Evolutionary conservation across 2,329 filamentous ascomycete genomes (phyloP).

Genomic region (Fusarium globosum): DNA sequence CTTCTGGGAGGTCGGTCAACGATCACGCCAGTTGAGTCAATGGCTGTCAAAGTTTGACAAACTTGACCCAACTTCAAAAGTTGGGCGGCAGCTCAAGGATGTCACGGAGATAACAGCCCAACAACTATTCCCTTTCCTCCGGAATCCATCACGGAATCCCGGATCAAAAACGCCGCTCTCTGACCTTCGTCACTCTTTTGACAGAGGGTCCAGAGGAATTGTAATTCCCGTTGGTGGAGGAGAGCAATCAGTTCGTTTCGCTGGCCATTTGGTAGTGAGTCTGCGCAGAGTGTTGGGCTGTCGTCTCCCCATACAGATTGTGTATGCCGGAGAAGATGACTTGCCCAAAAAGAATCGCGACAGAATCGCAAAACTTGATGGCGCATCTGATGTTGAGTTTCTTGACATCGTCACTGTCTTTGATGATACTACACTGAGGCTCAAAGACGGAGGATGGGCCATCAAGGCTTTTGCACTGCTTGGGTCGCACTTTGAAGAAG

Average conservation of each 20-base stretch:
- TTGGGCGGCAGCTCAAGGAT: not conserved
- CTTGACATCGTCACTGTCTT: conserved; percentile 49
- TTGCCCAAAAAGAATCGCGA: conserved; percentile 41
- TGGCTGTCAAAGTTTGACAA: conserved; percentile 26
- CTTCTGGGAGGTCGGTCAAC: conserved; percentile 48
- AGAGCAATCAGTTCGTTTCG: conserved; percentile 44
- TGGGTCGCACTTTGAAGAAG: conserved; percentile 50
- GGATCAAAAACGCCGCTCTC: conserved; percentile 33
- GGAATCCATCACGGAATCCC: not conserved
- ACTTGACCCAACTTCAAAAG: not conserved
- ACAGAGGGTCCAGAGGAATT: conserved; percentile 41
- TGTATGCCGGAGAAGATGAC: conserved; percentile 51
- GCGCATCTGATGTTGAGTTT: conserved; percentile 41
- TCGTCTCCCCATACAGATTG: conserved; percentile 50
- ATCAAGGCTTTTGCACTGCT: conserved; percentile 55
- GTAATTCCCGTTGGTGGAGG: conserved; percentile 48
- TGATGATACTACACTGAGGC: conserved; percentile 45
- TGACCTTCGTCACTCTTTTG: conserved; percentile 39
- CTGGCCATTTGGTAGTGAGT: conserved; percentile 49
- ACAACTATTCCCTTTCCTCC: conserved; percentile 42
- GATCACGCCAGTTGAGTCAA: conserved; percentile 19
- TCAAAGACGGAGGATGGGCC: conserved; percentile 50
- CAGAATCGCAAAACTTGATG: conserved; percentile 24
- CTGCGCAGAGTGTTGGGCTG: conserved; percentile 44
- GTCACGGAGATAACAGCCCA: conserved; percentile 20